These are phyloP conservation scores for Lagenaria siceraria DNA, from an alignment of 306 rosid species.

Conservation along the genomic window DNA sequence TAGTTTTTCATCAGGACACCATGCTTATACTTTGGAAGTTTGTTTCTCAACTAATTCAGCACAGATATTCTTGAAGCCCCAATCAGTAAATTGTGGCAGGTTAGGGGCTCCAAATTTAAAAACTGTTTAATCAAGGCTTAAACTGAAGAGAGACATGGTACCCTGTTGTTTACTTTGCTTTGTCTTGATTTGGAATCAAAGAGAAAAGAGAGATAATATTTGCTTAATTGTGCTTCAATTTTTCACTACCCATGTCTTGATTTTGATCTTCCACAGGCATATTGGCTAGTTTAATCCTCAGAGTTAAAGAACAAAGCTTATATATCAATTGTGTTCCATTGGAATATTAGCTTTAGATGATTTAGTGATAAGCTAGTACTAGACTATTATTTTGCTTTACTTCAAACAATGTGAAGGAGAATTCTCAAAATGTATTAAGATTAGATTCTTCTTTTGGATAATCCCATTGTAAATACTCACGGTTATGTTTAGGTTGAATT, in stretches of 20 bases:
- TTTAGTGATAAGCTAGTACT: neutral
- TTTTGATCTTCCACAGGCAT: neutral
- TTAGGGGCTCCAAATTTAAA: neutral
- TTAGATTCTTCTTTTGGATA: no score
- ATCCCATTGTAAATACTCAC: no score
- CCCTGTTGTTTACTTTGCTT: constrained; percentile 11
- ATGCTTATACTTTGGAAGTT: neutral
- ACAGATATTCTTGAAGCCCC: neutral
- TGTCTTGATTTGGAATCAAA: neutral
- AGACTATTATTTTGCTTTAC: neutral
- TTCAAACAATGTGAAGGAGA: neutral
- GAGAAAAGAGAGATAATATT: neutral
- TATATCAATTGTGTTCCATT: neutral
- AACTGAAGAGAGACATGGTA: constrained; percentile 7
- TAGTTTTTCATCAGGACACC: neutral
- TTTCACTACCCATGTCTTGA: neutral
- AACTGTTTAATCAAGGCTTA: neutral
- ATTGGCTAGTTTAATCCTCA: neutral
- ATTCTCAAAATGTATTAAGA: neutral
- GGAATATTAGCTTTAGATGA: neutral
- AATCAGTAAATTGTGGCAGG: neutral
- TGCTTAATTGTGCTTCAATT: neutral
- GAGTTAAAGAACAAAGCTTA: neutral
- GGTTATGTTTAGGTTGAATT: no score
- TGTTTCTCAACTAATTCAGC: neutral